These are phyloP conservation scores for Ogataea ganodermae DNA, from an alignment of 805 yeast genomes.

Conservation along the genomic window DNA sequence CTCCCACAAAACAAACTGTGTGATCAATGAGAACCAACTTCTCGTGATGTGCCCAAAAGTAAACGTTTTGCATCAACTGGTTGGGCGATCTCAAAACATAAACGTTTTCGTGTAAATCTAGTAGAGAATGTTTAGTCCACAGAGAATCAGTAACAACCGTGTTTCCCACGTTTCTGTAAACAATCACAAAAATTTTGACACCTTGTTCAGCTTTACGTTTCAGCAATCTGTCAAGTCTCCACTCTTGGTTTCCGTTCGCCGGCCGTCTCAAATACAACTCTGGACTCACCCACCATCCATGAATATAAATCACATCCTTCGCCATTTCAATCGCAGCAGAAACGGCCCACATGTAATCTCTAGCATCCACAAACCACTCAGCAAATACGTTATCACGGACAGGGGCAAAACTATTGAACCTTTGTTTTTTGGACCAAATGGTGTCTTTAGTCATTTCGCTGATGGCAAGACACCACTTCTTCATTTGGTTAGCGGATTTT, in stretches of 20 bases:
- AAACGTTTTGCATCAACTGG: constrained; percentile 88
- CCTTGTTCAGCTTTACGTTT: constrained; percentile 93
- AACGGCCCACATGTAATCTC: constrained; percentile 96
- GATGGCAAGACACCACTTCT: constrained; percentile 76
- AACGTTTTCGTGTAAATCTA: constrained; percentile 81
- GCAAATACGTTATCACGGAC: constrained; percentile 82
- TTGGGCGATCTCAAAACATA: constrained; percentile 94
- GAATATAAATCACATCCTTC: constrained; percentile 87
- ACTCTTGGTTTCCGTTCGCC: constrained; percentile 91
- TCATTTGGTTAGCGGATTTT: constrained; percentile 61
- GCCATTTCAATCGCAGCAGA: constrained; percentile 93
- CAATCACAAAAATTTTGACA: constrained; percentile 86
- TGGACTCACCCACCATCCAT: constrained; percentile 99
- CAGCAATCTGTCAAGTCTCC: constrained; percentile 85
- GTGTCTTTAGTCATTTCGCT: constrained; percentile 66
- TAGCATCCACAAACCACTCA: constrained; percentile 90
- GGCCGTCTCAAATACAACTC: constrained; percentile 93
- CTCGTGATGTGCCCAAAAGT: constrained; percentile 99
- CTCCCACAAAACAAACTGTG: constrained; percentile 89
- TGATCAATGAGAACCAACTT: constrained; percentile 85
- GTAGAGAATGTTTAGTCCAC: constrained; percentile 91
- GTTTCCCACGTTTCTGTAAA: constrained; percentile 90
- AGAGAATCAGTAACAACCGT: constrained; percentile 92
- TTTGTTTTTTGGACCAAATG: constrained; percentile 68
- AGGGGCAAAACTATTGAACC: constrained; percentile 94